Percentiles rank a stretch among this genome's conserved stretches.
Evolutionary conservation across 306 rosid species (phyloP).

Genomic region (Vicia villosa): DNA sequence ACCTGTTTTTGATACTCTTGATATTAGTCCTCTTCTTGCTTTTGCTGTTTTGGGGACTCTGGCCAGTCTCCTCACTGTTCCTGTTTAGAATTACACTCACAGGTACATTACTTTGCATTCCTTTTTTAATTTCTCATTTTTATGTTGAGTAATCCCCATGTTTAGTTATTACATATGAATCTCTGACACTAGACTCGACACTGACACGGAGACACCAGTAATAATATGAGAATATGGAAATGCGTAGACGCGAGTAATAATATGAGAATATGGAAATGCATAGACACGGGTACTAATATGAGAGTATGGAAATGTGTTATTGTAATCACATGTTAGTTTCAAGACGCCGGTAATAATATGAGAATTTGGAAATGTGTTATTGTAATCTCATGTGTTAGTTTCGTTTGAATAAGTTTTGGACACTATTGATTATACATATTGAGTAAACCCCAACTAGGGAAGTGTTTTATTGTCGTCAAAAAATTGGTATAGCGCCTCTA

Average conservation of each 20-base stretch:
- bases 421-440: not conserved
- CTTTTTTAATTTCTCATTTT: too few relatives aligned
- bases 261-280: too few relatives aligned
- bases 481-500: too few relatives aligned
- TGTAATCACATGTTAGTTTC: not conserved
- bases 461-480: too few relatives aligned
- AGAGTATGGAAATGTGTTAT: not conserved
- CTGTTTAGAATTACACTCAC: not conserved
- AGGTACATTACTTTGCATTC: not conserved
- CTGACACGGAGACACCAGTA: not conserved
- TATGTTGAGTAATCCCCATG: not conserved
- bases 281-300: too few relatives aligned
- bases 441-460: not conserved
- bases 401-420: not conserved
- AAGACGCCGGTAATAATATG: too few relatives aligned
- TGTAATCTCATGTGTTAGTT: not conserved
- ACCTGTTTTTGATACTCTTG: conserved; percentile 80
- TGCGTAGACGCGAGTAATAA: too few relatives aligned
- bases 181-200: not conserved
- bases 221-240: too few relatives aligned
- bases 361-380: too few relatives aligned
- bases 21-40: conserved; percentile 90
- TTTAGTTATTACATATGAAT: not conserved
- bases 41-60: conserved; percentile 87
- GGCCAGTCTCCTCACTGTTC: conserved; percentile 55